Conservation (phyloP, 148 eudicot species). For the Heliamphora exappendiculata region DNA sequence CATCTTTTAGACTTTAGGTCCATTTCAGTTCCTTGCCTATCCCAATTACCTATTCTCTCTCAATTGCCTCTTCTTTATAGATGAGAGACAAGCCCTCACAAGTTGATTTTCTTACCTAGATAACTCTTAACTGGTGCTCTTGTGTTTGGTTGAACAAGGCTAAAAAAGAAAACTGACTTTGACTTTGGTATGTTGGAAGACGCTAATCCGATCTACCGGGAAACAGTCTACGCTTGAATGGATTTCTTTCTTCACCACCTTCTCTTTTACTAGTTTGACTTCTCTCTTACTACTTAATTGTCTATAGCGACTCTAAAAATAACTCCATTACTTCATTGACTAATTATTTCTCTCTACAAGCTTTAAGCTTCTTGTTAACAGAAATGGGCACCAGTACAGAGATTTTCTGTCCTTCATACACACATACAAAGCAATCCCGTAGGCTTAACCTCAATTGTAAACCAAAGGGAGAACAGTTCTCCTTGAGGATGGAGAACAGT, state of each 20-base stretch:
- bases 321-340: background rate
- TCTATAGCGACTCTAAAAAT: background rate
- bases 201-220: background rate
- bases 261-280: background rate
- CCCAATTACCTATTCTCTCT: background rate
- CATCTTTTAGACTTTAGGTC: background rate
- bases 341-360: background rate
- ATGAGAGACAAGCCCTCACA: background rate
- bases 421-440: background rate
- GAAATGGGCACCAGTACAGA: background rate
- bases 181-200: slow-evolving; percentile 1
- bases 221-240: background rate
- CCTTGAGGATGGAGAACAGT: background rate
- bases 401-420: background rate
- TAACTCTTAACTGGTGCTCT: background rate
- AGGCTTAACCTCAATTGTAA: background rate
- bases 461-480: background rate
- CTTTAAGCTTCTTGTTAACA: background rate
- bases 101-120: slow-evolving; percentile 3
- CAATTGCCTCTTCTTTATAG: background rate
- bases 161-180: background rate
- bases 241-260: background rate
- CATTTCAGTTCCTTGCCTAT: background rate
- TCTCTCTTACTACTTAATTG: background rate
- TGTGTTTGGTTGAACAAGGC: background rate